Conservation (phyloP, 2,329 filamentous ascomycete genomes). For the Ambrosiella beaveri region DNA sequence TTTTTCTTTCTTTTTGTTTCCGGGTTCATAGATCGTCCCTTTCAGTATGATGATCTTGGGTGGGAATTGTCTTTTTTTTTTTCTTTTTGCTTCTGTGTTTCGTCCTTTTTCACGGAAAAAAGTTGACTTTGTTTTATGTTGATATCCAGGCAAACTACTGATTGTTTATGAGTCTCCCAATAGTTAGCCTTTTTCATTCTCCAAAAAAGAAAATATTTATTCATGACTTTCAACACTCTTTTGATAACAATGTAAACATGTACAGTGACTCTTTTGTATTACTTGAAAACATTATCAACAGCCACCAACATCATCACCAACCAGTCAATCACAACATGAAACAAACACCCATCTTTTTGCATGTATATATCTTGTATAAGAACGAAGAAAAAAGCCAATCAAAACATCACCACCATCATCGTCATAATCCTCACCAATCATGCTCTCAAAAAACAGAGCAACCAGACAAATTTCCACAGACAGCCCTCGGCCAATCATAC, state of each 20-base stretch:
- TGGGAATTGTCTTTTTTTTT: conserved; percentile 1
- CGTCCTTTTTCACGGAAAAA: neutral
- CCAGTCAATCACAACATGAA: too few relatives aligned
- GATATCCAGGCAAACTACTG: conserved; percentile 7
- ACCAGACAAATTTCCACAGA: too few relatives aligned
- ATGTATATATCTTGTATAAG: too few relatives aligned
- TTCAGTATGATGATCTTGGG: neutral
- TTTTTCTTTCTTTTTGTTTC: neutral
- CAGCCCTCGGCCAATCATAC: neutral
- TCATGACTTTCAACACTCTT: neutral
- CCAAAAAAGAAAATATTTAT: neutral
- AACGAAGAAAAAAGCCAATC: too few relatives aligned
- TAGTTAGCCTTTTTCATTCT: conserved; percentile 6
- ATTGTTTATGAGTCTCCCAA: conserved; percentile 7
- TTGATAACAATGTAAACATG: neutral
- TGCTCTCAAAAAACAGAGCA: too few relatives aligned
- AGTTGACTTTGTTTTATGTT: conserved; percentile 2
- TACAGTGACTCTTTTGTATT: too few relatives aligned
- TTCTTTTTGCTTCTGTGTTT: conserved; percentile 3
- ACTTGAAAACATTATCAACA: too few relatives aligned
- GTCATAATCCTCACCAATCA: too few relatives aligned
- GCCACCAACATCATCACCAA: too few relatives aligned
- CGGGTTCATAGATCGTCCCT: neutral
- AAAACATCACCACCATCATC: too few relatives aligned
- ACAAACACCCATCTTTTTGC: too few relatives aligned